Conservation (phyloP, 163 green algal species). For the Chloromonas sp. region DNA sequence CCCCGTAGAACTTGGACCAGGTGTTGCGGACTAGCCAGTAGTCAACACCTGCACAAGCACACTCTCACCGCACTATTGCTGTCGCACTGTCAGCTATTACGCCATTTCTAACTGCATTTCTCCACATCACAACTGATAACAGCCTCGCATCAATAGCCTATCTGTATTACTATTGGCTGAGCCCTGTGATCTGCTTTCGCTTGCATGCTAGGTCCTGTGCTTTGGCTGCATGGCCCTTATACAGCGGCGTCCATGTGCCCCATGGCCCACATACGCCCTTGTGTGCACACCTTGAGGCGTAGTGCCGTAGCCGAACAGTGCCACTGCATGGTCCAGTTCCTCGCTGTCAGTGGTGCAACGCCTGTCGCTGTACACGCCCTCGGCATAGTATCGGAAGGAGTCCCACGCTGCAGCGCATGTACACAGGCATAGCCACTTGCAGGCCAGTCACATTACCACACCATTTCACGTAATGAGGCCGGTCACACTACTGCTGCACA, state of each 20-base stretch:
- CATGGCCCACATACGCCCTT: too few species aligned
- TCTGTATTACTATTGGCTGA: too few species aligned
- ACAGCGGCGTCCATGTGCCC: too few species aligned
- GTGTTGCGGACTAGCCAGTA: slow-evolving; percentile 68
- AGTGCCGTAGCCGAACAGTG: slow-evolving; percentile 66
- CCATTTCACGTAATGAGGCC: not conserved
- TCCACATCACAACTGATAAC: too few species aligned
- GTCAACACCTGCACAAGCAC: slow-evolving; percentile 22
- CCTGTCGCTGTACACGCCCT: slow-evolving; percentile 34
- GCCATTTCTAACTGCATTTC: too few species aligned
- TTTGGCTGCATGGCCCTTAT: too few species aligned
- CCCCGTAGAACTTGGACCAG: slow-evolving; percentile 57
- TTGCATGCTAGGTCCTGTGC: too few species aligned
- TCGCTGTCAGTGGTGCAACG: slow-evolving; percentile 25
- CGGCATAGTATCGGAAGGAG: slow-evolving; percentile 49
- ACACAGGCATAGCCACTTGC: slow-evolving; percentile 1
- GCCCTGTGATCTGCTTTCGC: too few species aligned
- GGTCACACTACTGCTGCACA: too few species aligned
- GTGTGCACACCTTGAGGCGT: slow-evolving; percentile 16
- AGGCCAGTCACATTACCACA: not conserved
- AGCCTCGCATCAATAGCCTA: too few species aligned
- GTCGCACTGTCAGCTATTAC: too few species aligned
- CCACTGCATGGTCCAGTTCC: slow-evolving; percentile 25
- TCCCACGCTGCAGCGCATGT: slow-evolving; percentile 11
- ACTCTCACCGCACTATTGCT: too few species aligned